Base-by-base conservation (phyloP, 2,329 filamentous ascomycete genomes). In the Alternaria panax region DNA sequence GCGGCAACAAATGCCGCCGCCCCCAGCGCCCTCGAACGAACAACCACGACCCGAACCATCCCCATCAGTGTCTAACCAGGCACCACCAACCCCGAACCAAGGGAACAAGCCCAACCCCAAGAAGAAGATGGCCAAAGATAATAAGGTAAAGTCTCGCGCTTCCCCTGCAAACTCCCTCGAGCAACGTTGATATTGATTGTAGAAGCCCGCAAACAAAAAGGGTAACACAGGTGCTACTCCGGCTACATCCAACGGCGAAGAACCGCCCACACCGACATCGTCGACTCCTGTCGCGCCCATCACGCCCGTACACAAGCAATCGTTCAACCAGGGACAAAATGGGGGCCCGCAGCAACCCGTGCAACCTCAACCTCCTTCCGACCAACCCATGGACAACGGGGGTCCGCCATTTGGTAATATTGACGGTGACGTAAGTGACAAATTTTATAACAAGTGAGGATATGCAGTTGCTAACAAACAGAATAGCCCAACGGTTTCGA, bases 81-180 rank as follows among this genome's bases (percentile, higher is more conserved):
- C 89, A 34, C 91, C 92, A 1, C 91, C 91, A 1, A 95, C 92
- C 4, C 92, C 92, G 1, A 88, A 87, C 51, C 90, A 92, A 73
- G 77, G 82, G 2, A 89, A 88, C 73, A 94, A 94, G 81, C 79
- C 89, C 4, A 88, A 87, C 32, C 90, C 90, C 1, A 93, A 92
- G 65, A 94, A 94, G 85, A 91, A 92, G 82, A 81, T 80, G 5
- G 90, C 89, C 78, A 84, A 82, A 61, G 82, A 86, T 5, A 90
- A 89, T 78, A 92, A 92, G 88, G 90, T 91, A 85, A 80, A 64
- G 81, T 72, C 72, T 74, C 71, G 68, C 61, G 60, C 55, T 68
- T 64, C 57, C 60, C 32, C 30, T 14, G 30, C 11, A 34, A 12
- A 40, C 12, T 43, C 18, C 8, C 34, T 63, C 64, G 70, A 67